These are phyloP conservation scores for Fusarium scirpi DNA, from an alignment of 2,329 filamentous ascomycete species.

Conservation along the genomic window DNA sequence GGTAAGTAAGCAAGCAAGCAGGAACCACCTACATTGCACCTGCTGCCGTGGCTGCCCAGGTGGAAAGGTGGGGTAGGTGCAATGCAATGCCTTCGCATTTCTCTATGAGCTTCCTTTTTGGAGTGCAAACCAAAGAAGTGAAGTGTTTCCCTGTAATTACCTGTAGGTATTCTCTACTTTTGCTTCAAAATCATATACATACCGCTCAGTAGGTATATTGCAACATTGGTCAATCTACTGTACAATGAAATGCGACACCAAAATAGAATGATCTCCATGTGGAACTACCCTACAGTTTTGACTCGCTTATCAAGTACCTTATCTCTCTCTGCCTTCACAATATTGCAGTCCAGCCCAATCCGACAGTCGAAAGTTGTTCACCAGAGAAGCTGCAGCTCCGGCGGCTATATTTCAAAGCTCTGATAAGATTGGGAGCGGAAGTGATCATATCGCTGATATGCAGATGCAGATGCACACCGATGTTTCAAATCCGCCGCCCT, in stretches of 20 bases:
- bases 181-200: background rate
- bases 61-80: background rate
- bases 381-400: slow-evolving; percentile 2
- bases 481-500: slow-evolving; percentile 25
- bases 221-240: background rate
- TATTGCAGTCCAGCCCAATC: background rate
- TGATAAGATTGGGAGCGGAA: slow-evolving; percentile 14
- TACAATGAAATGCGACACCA: background rate
- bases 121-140: background rate
- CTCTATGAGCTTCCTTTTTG: background rate
- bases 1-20: background rate
- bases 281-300: background rate
- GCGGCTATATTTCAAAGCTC: slow-evolving; percentile 10
- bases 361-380: slow-evolving; percentile 1
- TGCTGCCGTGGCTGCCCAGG: background rate
- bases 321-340: background rate
- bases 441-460: slow-evolving; percentile 10
- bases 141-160: background rate
- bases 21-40: background rate
- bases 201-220: background rate
- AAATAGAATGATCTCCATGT: background rate
- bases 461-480: slow-evolving; percentile 40
- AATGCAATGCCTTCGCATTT: background rate
- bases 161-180: background rate
- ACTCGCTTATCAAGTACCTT: background rate